These are phyloP conservation scores for Helenozyma rhizophorensis DNA, from an alignment of 805 yeast species.

Conservation along the genomic window DNA sequence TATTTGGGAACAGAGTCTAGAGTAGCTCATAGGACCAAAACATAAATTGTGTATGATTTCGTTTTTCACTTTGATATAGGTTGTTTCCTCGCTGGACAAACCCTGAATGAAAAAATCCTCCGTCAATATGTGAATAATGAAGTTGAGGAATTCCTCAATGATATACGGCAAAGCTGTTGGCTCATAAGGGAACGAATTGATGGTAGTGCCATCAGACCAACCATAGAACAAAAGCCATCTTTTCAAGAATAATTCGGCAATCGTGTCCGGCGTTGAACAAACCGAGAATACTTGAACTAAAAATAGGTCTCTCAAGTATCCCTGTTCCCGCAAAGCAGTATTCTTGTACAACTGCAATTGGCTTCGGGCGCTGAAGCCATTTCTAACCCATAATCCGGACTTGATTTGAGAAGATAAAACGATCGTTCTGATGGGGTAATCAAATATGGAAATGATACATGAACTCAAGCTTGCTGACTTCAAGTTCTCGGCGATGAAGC, in stretches of 20 bases:
- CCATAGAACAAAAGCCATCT: conserved; percentile 61
- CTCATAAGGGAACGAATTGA: conserved; percentile 29
- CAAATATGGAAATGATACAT: conserved; percentile 41
- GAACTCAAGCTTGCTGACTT: not conserved
- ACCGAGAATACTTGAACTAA: conserved; percentile 62
- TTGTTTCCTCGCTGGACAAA: conserved; percentile 43
- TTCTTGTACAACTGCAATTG: conserved; percentile 78
- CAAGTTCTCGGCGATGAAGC: conserved; percentile 1
- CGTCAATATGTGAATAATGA: conserved; percentile 61
- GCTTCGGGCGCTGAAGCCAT: conserved; percentile 75
- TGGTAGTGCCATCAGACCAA: conserved; percentile 16
- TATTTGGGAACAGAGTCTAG: conserved; percentile 61
- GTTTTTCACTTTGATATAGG: conserved; percentile 47
- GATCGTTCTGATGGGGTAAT: conserved; percentile 71
- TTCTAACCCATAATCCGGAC: conserved; percentile 91
- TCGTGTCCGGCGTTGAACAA: conserved; percentile 47
- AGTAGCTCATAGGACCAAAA: conserved; percentile 66
- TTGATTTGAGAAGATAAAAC: conserved; percentile 81
- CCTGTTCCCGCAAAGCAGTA: conserved; percentile 76
- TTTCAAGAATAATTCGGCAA: conserved; percentile 52
- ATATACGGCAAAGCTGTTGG: conserved; percentile 52
- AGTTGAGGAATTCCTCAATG: conserved; percentile 74
- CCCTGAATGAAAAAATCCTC: conserved; percentile 61
- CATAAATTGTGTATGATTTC: conserved; percentile 85
- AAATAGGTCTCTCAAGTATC: conserved; percentile 74